Percentiles rank a stretch among this genome's conserved stretches.
Conservation (phyloP, 2,329 filamentous ascomycete genomes). For the Orbilia javanica region DNA sequence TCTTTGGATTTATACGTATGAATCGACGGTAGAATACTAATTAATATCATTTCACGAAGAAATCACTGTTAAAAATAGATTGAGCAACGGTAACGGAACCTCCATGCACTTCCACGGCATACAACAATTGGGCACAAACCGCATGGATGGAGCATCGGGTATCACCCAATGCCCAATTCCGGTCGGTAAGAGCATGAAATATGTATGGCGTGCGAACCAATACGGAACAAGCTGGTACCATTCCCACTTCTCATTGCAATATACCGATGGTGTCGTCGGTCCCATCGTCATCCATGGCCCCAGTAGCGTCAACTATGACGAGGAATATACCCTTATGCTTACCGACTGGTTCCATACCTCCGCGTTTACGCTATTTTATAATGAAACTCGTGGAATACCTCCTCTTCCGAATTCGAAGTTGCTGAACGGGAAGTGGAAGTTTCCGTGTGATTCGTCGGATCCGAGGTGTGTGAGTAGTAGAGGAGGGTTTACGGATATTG, state of each 20-base stretch:
- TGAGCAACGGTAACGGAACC: slow-evolving; percentile 63
- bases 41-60: slow-evolving; percentile 36
- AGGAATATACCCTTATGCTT: slow-evolving; percentile 74
- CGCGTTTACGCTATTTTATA: slow-evolving; percentile 61
- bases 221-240: slow-evolving; percentile 74
- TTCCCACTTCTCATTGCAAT: slow-evolving; percentile 71
- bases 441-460: slow-evolving; percentile 60
- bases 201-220: slow-evolving; percentile 71
- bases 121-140: slow-evolving; percentile 68
- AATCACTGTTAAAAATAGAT: slow-evolving; percentile 67
- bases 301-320: slow-evolving; percentile 72
- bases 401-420: slow-evolving; percentile 39
- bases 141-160: slow-evolving; percentile 71
- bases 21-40: slow-evolving; percentile 24
- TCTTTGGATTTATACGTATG: background rate
- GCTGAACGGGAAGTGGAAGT: slow-evolving; percentile 51
- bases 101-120: slow-evolving; percentile 73
- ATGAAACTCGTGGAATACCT: slow-evolving; percentile 61
- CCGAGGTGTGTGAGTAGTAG: slow-evolving; percentile 58
- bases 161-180: slow-evolving; percentile 70
- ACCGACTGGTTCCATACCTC: slow-evolving; percentile 75
- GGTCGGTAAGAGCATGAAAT: slow-evolving; percentile 67
- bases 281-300: slow-evolving; percentile 75
- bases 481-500: slow-evolving; percentile 55
- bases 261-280: slow-evolving; percentile 73